Evolutionary conservation across 2,329 filamentous ascomycete genomes (phyloP).

Genomic region (Microsporum ferrugineum): DNA sequence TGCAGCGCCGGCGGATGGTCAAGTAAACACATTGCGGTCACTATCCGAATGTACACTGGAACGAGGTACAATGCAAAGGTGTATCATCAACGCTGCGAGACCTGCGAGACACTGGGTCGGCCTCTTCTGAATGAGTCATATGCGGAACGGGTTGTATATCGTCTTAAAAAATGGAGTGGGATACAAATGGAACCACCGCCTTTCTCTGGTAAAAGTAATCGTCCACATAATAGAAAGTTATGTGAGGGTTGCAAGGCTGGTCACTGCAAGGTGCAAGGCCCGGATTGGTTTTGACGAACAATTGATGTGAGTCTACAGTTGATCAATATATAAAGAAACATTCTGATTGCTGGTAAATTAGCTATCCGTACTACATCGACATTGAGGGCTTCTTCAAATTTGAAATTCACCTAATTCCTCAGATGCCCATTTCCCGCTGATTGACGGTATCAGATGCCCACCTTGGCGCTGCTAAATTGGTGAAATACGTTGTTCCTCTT

Average conservation of each 20-base stretch:
- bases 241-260: conserved; percentile 28
- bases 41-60: conserved; percentile 31
- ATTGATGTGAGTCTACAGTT: no score
- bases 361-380: no score
- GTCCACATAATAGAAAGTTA: conserved; percentile 19
- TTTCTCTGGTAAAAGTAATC: conserved; percentile 14
- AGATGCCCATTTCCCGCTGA: no score
- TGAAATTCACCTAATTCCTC: background rate
- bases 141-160: conserved; percentile 34
- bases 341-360: no score
- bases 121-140: conserved; percentile 31
- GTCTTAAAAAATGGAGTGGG: conserved; percentile 33
- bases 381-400: no score
- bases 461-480: no score
- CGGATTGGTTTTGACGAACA: no score
- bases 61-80: conserved; percentile 35
- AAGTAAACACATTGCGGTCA: conserved; percentile 34
- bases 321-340: no score
- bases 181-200: conserved; percentile 19
- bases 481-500: no score
- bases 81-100: conserved; percentile 34
- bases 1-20: conserved; percentile 28
- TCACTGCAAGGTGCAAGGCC: conserved; percentile 14
- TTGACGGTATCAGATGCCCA: no score
- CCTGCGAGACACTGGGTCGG: conserved; percentile 25